These are phyloP conservation scores for Malassezia pachydermatis DNA, from an alignment of 1,284 basidiomycete genomes.

Conservation along the genomic window DNA sequence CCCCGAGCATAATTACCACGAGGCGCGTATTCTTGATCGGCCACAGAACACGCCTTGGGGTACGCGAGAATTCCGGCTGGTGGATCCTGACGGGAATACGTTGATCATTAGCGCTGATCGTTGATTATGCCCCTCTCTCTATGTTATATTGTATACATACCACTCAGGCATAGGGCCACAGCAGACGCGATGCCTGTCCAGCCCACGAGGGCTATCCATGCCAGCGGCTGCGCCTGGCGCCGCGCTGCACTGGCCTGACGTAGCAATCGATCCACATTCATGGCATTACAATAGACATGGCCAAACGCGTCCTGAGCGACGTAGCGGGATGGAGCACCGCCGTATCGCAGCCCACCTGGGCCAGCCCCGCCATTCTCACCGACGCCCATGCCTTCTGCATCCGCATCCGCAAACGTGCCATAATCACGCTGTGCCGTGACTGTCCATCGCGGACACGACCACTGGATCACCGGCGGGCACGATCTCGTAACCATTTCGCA, in stretches of 20 bases:
- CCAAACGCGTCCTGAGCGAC: slow-evolving; percentile 45
- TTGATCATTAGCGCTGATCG: slow-evolving; percentile 27
- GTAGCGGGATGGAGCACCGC: slow-evolving; percentile 31
- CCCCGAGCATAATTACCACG: slow-evolving; percentile 23
- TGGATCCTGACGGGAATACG: slow-evolving; percentile 35
- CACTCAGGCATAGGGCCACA: neutral
- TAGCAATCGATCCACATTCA: slow-evolving; percentile 38
- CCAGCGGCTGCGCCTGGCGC: neutral
- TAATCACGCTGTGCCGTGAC: slow-evolving; percentile 43
- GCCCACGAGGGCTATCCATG: neutral
- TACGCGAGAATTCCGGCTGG: slow-evolving; percentile 25
- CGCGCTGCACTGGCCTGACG: slow-evolving; percentile 9
- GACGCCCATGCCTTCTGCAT: slow-evolving; percentile 29
- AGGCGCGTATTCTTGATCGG: slow-evolving; percentile 23
- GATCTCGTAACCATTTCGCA: slow-evolving; percentile 40
- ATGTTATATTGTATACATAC: neutral
- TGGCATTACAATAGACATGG: slow-evolving; percentile 40
- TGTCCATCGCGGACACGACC: slow-evolving; percentile 43
- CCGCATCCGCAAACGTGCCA: slow-evolving; percentile 45
- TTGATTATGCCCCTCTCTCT: neutral
- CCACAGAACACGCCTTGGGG: slow-evolving; percentile 34
- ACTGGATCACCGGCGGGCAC: slow-evolving; percentile 40
- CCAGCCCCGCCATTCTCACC: slow-evolving; percentile 39
- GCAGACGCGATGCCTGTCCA: neutral
- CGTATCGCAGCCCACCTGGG: slow-evolving; percentile 30